Conservation (phyloP, 768 basidiomycete species). For the Trametopsis cervina region DNA sequence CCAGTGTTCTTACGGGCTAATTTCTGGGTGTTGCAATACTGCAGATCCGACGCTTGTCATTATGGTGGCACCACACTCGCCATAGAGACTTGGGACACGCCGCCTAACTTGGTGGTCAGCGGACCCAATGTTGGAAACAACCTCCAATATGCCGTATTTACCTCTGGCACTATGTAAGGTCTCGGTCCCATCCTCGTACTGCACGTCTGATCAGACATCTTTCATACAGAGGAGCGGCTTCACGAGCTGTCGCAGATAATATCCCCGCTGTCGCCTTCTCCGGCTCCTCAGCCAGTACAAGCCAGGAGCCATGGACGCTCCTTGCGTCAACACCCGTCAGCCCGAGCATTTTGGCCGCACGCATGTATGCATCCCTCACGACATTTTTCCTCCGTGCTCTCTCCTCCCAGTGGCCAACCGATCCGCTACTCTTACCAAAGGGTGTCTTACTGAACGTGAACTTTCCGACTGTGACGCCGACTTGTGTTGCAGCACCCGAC, state of each 20-base stretch:
- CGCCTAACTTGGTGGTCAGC: constrained; percentile 12
- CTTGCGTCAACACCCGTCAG: constrained; percentile 17
- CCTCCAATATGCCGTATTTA: neutral
- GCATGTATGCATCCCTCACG: constrained; percentile 18
- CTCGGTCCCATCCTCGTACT: neutral
- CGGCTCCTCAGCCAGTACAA: constrained; percentile 14
- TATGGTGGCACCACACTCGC: constrained; percentile 10
- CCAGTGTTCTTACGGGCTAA: too few relatives aligned
- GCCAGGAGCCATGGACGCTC: constrained; percentile 23
- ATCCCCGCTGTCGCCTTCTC: constrained; percentile 26
- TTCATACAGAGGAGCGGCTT: constrained; percentile 20
- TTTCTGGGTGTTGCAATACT: too few relatives aligned
- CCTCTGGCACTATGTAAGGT: constrained; percentile 3
- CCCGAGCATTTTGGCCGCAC: constrained; percentile 9
- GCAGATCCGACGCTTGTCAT: constrained; percentile 5
- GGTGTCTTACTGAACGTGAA: constrained; percentile 44
- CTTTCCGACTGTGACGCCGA: constrained; percentile 20
- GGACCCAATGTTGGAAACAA: constrained; percentile 12
- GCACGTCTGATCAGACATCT: neutral
- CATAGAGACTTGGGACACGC: constrained; percentile 2
- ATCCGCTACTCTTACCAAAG: constrained; percentile 31
- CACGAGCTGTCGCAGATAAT: constrained; percentile 22
- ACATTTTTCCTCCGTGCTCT: constrained; percentile 15
- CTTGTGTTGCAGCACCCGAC: constrained; percentile 16
- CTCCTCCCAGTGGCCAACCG: constrained; percentile 9